Evolutionary conservation across 345 rosid species (phyloP).

Genomic region (Conringia planisiliqua): DNA sequence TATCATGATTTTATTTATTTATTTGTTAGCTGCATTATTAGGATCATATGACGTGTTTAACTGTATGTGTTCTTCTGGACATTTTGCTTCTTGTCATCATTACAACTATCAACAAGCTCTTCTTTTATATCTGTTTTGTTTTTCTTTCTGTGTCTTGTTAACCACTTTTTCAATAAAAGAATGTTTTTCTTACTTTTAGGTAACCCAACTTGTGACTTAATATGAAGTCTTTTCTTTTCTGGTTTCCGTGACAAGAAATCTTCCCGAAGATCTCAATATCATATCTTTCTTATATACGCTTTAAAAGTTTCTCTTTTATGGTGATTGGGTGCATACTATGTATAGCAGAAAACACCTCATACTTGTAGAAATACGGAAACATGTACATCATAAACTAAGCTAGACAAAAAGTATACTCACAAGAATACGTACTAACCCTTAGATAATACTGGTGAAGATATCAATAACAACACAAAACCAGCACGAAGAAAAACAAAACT

Average conservation of each 20-base stretch:
- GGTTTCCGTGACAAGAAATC: slow-evolving; percentile 29
- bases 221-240: not conserved
- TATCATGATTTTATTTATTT: not conserved
- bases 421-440: slow-evolving; percentile 23
- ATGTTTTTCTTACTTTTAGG: slow-evolving; percentile 28
- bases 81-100: slow-evolving; percentile 31
- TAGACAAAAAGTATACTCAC: slow-evolving; percentile 28
- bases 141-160: slow-evolving; percentile 10
- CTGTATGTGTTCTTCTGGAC: slow-evolving; percentile 23
- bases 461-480: slow-evolving; percentile 14
- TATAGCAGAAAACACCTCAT: not conserved
- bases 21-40: slow-evolving; percentile 16
- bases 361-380: not conserved
- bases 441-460: slow-evolving; percentile 9
- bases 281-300: not conserved
- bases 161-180: slow-evolving; percentile 22
- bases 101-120: slow-evolving; percentile 5
- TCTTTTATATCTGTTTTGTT: slow-evolving; percentile 7
- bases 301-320: not conserved
- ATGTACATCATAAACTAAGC: slow-evolving; percentile 11
- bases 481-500: not conserved
- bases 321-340: slow-evolving; percentile 6
- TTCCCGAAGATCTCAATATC: slow-evolving; percentile 18
- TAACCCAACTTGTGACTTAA: slow-evolving; percentile 18
- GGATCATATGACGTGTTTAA: slow-evolving; percentile 6